phyloP scores from a whole-genome alignment of 176 grass and related monocot species.

The Zoysia japonica region DNA sequence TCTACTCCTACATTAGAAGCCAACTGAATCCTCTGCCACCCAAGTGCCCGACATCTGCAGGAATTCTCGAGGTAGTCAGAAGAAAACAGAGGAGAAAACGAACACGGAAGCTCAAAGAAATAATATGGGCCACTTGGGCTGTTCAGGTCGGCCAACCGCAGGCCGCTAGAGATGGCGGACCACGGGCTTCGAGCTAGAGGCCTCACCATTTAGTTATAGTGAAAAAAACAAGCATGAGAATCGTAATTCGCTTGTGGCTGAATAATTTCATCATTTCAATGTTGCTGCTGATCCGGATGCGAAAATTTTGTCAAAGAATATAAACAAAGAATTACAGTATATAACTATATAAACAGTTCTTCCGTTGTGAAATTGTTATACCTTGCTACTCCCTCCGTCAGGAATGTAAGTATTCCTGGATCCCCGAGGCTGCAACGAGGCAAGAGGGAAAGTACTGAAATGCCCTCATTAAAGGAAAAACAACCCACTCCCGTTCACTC shows the following conservation, averaged over 20 bases:
- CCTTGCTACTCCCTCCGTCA: no score
- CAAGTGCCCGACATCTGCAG: not conserved
- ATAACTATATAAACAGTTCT: not conserved
- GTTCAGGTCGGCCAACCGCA: not conserved
- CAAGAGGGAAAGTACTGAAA: no score
- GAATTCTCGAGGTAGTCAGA: not conserved
- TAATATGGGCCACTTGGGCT: not conserved
- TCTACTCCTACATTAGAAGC: not conserved
- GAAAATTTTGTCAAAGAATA: not conserved
- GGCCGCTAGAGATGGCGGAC: slow-evolving; percentile 29
- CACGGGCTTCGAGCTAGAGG: slow-evolving; percentile 50
- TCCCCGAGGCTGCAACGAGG: no score
- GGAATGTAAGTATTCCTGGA: no score
- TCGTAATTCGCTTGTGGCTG: not conserved
- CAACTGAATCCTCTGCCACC: not conserved
- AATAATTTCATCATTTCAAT: not conserved
- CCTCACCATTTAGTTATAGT: slow-evolving; percentile 63
- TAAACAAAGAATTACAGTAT: not conserved
- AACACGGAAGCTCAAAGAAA: not conserved
- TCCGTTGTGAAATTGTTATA: not conserved
- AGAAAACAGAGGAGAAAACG: not conserved
- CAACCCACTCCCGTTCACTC: no score
- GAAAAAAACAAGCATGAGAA: not conserved
- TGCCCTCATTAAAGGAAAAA: no score
- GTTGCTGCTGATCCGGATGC: not conserved